Base-by-base conservation (phyloP, 305 asterid species). In the Fraxinus velutina region DNA sequence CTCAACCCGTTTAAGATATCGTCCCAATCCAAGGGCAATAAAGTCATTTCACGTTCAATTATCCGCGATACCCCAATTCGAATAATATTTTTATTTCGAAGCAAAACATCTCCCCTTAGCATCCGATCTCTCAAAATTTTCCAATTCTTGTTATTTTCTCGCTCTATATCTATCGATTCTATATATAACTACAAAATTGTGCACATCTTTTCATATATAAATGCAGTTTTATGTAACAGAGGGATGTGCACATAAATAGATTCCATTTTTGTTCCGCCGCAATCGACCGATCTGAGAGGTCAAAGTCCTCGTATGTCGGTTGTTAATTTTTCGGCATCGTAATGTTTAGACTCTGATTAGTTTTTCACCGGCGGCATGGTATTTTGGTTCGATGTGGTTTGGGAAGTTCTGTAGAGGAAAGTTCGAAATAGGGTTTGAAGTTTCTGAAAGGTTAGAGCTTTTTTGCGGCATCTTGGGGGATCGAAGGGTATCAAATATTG, bases 371-470 rank as follows among this genome's bases (percentile, higher is more conserved):
- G 81, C 12, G 77, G 85, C 32, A 4, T 44, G 8, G 5, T 47
- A 73, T 52, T 79, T 84, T 83, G 83, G 78, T 73, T 84, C 68
- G 84, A 55, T 76, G 79, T 29, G 6, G 12, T 85, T 50, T 79
- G 64, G 80, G 73, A 66, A 62, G 71, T 83, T 84, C 84, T 79
- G 37, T 66, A 70, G 47, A 19, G 84, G 76, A 68, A 76, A 44
- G 72, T 47, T 80, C 60, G 86, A 86, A 80, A 82, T 91, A 89
- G 92, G 97, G 97, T 88, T 90, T 92, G 83, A 85, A 60, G 22
- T 76, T 84, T 73, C 19, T 17, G 39, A n/a, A 79, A 81, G 84
- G 80, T 75, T 78, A 71, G 73, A 83, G 86, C 74, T 64, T 80
- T 47, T 84, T 30, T 57, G 9, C 76, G 73, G 36, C 6, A 8